Base-by-base conservation (phyloP, 78 protist genomes). In the Blattamonas nauphoetae region DNA sequence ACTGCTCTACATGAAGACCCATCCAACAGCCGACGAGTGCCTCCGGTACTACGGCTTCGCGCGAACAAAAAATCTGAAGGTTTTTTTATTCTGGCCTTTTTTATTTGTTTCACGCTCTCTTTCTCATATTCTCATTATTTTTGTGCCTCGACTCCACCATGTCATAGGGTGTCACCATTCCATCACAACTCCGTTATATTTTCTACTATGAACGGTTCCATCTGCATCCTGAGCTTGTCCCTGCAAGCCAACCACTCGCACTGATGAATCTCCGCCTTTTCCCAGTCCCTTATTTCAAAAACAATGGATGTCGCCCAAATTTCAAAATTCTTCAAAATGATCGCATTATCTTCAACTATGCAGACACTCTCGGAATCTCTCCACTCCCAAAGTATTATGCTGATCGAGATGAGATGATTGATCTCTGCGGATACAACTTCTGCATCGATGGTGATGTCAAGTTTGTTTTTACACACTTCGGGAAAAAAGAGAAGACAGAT, bases 1-100 rank as follows among this genome's bases (percentile, higher is more conserved):
- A 11, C 83, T 79, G 33, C 41, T 79, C 45, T 79, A 79, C 41
- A 4, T 6, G 83, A 6, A 21, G 6, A 21, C 6, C 42, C 6
- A 6, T 11, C 83, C 83, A 5, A 38, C 83, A 5, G 83, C 83
- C 83, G 83, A 79, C 5, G 83, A 6, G 83, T 79, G 42, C 83
- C 29, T 79, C 45, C 29, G 29, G 83, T 6, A 5, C 32, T 79
- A 79, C 6, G 83, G 83, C 4, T 21, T 6, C 11, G 41, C 33
- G 29, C 33, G 83, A 79, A 33, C 43, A 6, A 4, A 33, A 4
- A 21, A 79, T 79, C 43, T 5, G 29, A 79, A 79, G 41, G 83
- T n/a, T 21, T n/a, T 6, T 21, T 38, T 11, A 6, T 38, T 21
- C 83, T 6, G 35, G 5, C 64, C 64, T 6, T 46, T 6, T 46